These are phyloP conservation scores for Lasiosphaeris hirsuta DNA, from an alignment of 495 filamentous ascomycete species.

Conservation along the genomic window DNA sequence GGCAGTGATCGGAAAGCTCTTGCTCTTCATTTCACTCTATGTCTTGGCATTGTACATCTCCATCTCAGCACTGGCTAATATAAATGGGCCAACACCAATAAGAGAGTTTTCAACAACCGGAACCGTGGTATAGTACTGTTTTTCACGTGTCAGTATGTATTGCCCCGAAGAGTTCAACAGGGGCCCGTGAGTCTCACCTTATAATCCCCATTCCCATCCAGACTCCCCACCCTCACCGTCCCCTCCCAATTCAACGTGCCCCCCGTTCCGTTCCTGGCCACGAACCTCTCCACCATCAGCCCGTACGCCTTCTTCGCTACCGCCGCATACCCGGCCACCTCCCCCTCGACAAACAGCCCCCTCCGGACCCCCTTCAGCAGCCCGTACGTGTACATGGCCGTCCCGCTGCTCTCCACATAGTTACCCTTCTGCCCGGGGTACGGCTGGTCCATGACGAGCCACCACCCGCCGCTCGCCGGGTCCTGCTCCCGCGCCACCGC, in stretches of 20 bases:
- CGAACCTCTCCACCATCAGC: slow-evolving; percentile 38
- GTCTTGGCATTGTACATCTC: not conserved
- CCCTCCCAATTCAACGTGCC: slow-evolving; percentile 51
- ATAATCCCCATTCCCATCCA: slow-evolving; percentile 48
- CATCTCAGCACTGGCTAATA: slow-evolving; percentile 11
- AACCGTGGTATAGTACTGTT: slow-evolving; percentile 13
- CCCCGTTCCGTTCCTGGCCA: slow-evolving; percentile 23
- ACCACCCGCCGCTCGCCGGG: slow-evolving; percentile 52
- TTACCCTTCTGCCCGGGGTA: slow-evolving; percentile 47
- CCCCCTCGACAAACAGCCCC: slow-evolving; percentile 26
- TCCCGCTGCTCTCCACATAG: slow-evolving; percentile 59
- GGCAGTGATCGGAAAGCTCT: no score
- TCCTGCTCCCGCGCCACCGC: slow-evolving; percentile 47
- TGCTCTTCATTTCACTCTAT: no score
- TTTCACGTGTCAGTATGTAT: not conserved
- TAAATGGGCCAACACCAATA: slow-evolving; percentile 9
- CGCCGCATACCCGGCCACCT: slow-evolving; percentile 25
- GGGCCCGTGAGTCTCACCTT: slow-evolving; percentile 28
- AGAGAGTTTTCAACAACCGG: slow-evolving; percentile 9
- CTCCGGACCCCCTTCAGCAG: slow-evolving; percentile 50
- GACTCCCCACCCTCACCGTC: slow-evolving; percentile 54
- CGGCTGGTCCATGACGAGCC: slow-evolving; percentile 52
- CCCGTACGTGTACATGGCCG: slow-evolving; percentile 58
- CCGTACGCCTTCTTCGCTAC: slow-evolving; percentile 30
- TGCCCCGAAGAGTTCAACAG: not conserved